phyloP scores from a whole-genome alignment of 2,329 filamentous ascomycete species.

The Penicillium digitatum region DNA sequence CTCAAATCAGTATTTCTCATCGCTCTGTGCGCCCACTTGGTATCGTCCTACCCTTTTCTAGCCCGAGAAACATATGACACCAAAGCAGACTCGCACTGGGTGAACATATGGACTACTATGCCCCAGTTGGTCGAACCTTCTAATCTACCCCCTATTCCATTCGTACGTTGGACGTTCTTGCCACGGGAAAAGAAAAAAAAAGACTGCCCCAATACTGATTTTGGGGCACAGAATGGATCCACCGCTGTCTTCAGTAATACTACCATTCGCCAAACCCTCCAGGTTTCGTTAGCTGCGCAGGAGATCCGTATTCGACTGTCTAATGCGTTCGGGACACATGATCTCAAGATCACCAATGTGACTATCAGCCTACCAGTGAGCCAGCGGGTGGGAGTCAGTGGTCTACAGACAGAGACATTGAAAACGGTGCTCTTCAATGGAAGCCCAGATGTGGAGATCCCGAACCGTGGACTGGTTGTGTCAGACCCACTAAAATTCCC shows the following conservation, averaged over 20 bases:
- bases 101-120: conserved; percentile 63
- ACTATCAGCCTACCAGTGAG: conserved; percentile 53
- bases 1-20: neutral
- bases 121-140: conserved; percentile 60
- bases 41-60: neutral
- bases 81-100: conserved; percentile 46
- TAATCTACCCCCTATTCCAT: conserved; percentile 60
- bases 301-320: conserved; percentile 61
- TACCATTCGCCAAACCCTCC: conserved; percentile 63
- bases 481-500: conserved; percentile 59
- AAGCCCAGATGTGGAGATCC: conserved; percentile 49
- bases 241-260: conserved; percentile 57
- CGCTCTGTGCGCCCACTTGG: neutral
- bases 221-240: conserved; percentile 46
- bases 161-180: conserved; percentile 30
- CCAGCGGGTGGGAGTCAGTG: conserved; percentile 46
- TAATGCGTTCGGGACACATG: conserved; percentile 60
- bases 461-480: conserved; percentile 55
- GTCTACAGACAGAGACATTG: conserved; percentile 52
- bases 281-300: conserved; percentile 54
- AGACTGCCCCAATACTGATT: neutral
- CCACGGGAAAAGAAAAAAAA: too few relatives aligned
- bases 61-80: neutral
- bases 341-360: conserved; percentile 57
- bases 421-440: conserved; percentile 58